A percentile compares a stretch with the other conserved stretches of the same genome.
Conservation (phyloP, 768 basidiomycete species). For the Kwoniella dejecticola region DNA sequence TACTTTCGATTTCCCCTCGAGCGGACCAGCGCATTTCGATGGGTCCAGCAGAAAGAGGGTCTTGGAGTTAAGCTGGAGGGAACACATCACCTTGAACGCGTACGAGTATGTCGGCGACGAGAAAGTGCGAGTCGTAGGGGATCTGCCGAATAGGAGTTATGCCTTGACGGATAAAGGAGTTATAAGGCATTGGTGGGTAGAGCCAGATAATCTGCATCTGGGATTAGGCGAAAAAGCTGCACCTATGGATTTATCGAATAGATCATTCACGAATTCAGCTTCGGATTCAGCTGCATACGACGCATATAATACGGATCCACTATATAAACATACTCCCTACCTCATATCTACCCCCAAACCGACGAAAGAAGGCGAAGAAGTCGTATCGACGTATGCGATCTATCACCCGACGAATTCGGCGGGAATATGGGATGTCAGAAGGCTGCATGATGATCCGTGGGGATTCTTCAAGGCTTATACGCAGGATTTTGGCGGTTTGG, state of each 20-base stretch:
- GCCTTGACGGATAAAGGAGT: conserved; percentile 46
- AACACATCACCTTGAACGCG: conserved; percentile 31
- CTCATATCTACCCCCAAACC: conserved; percentile 42
- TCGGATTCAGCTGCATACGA: conserved; percentile 51
- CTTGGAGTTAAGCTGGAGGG: conserved; percentile 35
- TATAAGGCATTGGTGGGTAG: conserved; percentile 34
- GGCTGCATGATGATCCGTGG: conserved; percentile 46
- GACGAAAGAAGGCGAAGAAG: conserved; percentile 15
- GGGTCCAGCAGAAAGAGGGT: conserved; percentile 20
- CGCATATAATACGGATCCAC: conserved; percentile 47
- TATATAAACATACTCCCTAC: conserved; percentile 55
- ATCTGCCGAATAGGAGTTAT: conserved; percentile 40
- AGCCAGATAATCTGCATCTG: conserved; percentile 36
- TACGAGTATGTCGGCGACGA: conserved; percentile 26
- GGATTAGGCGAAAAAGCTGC: conserved; percentile 52
- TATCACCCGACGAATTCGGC: conserved; percentile 44
- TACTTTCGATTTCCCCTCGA: conserved; percentile 27
- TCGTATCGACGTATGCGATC: conserved; percentile 26
- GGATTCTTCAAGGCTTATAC: conserved; percentile 49
- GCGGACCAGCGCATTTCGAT: conserved; percentile 19
- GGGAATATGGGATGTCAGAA: conserved; percentile 48
- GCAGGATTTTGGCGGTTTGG: conserved; percentile 51
- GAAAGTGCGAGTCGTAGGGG: conserved; percentile 30
- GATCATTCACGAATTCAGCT: conserved; percentile 38
- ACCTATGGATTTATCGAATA: conserved; percentile 43